Conservation (phyloP, 371 early-diverging fungal species). For the Mucor irregularis region DNA sequence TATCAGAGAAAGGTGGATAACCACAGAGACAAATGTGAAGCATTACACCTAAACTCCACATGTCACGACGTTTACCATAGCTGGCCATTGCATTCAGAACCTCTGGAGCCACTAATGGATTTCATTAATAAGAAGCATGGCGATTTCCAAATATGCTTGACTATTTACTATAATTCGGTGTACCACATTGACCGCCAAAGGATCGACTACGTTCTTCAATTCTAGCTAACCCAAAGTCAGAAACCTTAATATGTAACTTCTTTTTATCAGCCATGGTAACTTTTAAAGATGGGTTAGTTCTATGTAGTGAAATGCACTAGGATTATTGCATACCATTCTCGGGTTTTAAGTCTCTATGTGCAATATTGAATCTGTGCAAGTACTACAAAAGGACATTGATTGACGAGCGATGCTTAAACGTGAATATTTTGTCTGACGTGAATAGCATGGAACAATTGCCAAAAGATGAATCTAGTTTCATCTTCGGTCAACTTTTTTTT, state of each 20-base stretch:
- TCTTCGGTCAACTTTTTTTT: slow-evolving; percentile 72
- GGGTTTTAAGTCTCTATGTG: slow-evolving; percentile 50
- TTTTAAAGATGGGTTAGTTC: slow-evolving; percentile 35
- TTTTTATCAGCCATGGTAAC: slow-evolving; percentile 70
- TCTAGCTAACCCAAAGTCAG: slow-evolving; percentile 95
- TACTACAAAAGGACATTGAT: slow-evolving; percentile 34
- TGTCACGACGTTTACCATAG: slow-evolving; percentile 89
- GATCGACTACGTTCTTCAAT: slow-evolving; percentile 57
- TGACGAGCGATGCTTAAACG: too few relatives aligned
- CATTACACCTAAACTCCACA: slow-evolving; percentile 99
- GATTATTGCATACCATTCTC: slow-evolving; percentile 38
- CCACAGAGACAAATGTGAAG: slow-evolving; percentile 97
- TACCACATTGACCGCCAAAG: slow-evolving; percentile 89
- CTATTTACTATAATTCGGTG: slow-evolving; percentile 92
- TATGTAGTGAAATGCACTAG: background rate
- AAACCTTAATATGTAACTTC: slow-evolving; percentile 77
- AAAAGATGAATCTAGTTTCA: slow-evolving; percentile 80
- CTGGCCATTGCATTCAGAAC: slow-evolving; percentile 67
- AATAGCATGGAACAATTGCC: slow-evolving; percentile 75
- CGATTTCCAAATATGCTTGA: too few relatives aligned
- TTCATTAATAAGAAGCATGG: too few relatives aligned
- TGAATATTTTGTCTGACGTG: slow-evolving; percentile 51
- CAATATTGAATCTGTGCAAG: slow-evolving; percentile 35
- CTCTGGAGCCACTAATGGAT: slow-evolving; percentile 88
- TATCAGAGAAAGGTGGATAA: slow-evolving; percentile 88